Evolutionary conservation across 176 grass and related monocot species (phyloP), one percentile per base, ranked within the genome.

Genomic region (Cocos nucifera): DNA sequence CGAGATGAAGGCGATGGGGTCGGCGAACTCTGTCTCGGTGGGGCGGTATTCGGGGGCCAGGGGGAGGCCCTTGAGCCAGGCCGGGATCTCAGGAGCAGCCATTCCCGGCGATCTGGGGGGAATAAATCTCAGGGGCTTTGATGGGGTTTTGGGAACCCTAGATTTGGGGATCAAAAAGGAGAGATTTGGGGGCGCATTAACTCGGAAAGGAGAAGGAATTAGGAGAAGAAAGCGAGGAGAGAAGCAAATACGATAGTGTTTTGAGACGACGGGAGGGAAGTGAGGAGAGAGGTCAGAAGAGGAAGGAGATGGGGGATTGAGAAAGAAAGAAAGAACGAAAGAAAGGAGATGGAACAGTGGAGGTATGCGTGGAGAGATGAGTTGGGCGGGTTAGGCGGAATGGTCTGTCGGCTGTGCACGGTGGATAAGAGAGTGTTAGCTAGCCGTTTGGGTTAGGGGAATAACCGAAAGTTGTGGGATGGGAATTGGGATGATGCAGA

Each of bases 1-100:
- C 53, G 88, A 86, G 73, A 98, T 86, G 73, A 98, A 98, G 62
- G 93, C 82, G 78, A 98, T 92, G 54, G 93, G 93, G 77, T 92
- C 88, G 53, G 88, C 84, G 73, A 92, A 98, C 84, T 98, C 93
- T 21, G 84, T 83, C 76, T 98, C 93, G 15, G 93, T 98, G 51
- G 93, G 93, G 72, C 82, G 93, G 73, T 98, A 98, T 84, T 89
- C 93, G 21, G 93, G 93, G 24, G 93, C 93, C 56, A 77, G 79
- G 17, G 93, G 93, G 51, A 98, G 88, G 61, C 65, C 67, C n/a
- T 74, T 70, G 48, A 90, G 69, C 87, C 87, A 90, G 19, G 79
- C 51, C 57, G 82, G 73, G n/a, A 86, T 71, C 16, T 71, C 20
- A 60, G 61, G 22, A 26, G 25, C 4, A 12, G 52, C 65, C 17